Conservation (phyloP, 352 stramenopile species). For the Globisporangium paddicum region DNA sequence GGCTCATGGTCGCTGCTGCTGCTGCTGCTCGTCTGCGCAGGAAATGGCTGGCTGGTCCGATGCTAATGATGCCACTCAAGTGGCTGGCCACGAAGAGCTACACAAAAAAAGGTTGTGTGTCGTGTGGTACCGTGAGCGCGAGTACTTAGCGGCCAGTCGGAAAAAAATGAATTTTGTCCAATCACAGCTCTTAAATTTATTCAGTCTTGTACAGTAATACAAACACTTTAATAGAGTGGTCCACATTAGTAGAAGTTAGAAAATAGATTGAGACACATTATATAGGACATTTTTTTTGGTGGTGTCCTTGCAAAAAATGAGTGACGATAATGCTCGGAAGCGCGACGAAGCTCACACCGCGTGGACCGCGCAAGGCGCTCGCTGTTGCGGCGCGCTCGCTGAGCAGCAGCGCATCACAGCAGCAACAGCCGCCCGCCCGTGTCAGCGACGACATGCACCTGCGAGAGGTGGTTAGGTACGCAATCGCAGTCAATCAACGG, state of each 20-base stretch:
- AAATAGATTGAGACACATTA: constrained; percentile 18
- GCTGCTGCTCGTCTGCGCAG: no score
- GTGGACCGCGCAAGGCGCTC: background rate
- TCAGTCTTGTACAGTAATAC: constrained; percentile 19
- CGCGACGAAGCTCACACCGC: background rate
- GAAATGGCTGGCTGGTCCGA: constrained; percentile 4
- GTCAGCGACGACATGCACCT: constrained; percentile 1
- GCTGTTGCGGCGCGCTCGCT: background rate
- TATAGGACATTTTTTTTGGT: constrained; percentile 15
- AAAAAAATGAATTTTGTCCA: constrained; percentile 1
- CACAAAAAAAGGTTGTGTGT: no score
- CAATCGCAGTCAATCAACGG: background rate
- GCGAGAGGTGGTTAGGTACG: constrained; percentile 11
- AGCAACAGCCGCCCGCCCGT: background rate
- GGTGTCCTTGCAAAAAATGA: background rate
- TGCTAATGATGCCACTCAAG: constrained; percentile 4
- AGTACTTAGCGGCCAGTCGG: constrained; percentile 4
- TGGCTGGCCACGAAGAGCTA: constrained; percentile 2
- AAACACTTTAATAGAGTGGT: background rate
- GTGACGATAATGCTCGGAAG: background rate
- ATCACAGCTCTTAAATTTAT: background rate
- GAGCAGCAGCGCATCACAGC: background rate
- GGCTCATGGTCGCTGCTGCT: constrained; percentile 42
- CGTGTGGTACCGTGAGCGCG: background rate
- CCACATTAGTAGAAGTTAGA: no score